Conservation (phyloP, 768 basidiomycete genomes). For the Phlebiopsis gigantea region DNA sequence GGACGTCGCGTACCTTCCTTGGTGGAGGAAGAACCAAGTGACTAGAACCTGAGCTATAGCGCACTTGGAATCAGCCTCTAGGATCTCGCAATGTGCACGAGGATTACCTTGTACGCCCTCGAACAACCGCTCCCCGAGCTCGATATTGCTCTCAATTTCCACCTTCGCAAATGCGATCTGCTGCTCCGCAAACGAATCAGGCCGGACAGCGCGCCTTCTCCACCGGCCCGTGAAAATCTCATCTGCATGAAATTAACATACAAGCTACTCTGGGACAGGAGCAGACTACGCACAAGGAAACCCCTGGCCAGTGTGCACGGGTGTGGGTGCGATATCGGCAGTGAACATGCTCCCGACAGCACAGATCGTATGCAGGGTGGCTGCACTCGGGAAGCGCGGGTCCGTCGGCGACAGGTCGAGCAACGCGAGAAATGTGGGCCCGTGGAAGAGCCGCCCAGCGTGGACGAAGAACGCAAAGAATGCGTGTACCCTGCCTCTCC, state of each 20-base stretch:
- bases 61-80: background rate
- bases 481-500: slow-evolving; percentile 51
- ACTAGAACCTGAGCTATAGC: background rate
- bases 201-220: slow-evolving; percentile 38
- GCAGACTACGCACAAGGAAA: slow-evolving; percentile 1
- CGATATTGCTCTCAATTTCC: slow-evolving; percentile 41
- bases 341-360: slow-evolving; percentile 76
- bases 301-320: slow-evolving; percentile 2
- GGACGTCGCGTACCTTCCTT: background rate
- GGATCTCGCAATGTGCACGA: too few relatives aligned
- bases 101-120: slow-evolving; percentile 58
- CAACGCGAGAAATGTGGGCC: slow-evolving; percentile 55
- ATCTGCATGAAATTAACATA: slow-evolving; percentile 24
- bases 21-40: background rate
- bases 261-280: background rate
- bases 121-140: slow-evolving; percentile 50
- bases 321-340: slow-evolving; percentile 47
- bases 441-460: slow-evolving; percentile 65
- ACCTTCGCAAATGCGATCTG: slow-evolving; percentile 54
- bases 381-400: slow-evolving; percentile 64
- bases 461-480: slow-evolving; percentile 80
- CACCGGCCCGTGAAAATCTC: slow-evolving; percentile 49
- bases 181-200: slow-evolving; percentile 61
- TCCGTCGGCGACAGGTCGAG: slow-evolving; percentile 63
- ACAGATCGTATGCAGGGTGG: slow-evolving; percentile 81